A percentile compares a stretch with the other conserved stretches of the same genome.
phyloP scores from a whole-genome alignment of 164 flowering plant species.

The Tetrastigma voinierianum region DNA sequence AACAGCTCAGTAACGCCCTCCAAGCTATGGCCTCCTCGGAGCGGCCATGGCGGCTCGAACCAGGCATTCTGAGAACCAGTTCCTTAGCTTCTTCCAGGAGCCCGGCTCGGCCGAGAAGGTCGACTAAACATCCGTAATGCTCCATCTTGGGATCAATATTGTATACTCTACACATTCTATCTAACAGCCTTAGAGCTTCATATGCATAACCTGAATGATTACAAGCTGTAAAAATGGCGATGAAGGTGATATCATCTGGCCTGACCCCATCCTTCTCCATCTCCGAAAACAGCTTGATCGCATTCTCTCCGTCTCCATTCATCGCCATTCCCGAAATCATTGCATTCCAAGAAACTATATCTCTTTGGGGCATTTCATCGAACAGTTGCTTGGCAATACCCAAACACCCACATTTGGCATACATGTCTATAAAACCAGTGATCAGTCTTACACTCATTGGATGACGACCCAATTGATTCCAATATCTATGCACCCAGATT shows the following conservation, averaged over 20 bases:
- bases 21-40: conserved; percentile 58
- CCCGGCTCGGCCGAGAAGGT: conserved; percentile 56
- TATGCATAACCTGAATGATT: conserved; percentile 49
- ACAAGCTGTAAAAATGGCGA: conserved; percentile 60
- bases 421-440: conserved; percentile 62
- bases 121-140: conserved; percentile 60
- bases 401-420: conserved; percentile 56
- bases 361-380: conserved; percentile 35
- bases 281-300: conserved; percentile 43
- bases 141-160: conserved; percentile 54
- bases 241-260: conserved; percentile 60
- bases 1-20: conserved; percentile 66
- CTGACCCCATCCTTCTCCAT: conserved; percentile 42
- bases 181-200: conserved; percentile 44
- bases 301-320: conserved; percentile 52
- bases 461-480: conserved; percentile 18
- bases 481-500: conserved; percentile 50
- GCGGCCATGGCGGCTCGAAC: conserved; percentile 23
- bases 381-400: conserved; percentile 43
- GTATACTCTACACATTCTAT: conserved; percentile 41
- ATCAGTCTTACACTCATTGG: conserved; percentile 31
- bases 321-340: conserved; percentile 62
- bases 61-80: conserved; percentile 32
- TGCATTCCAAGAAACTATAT: conserved; percentile 53
- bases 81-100: conserved; percentile 47